phyloP scores from a whole-genome alignment of 495 filamentous ascomycete species.

The Emericellopsis terricola region DNA sequence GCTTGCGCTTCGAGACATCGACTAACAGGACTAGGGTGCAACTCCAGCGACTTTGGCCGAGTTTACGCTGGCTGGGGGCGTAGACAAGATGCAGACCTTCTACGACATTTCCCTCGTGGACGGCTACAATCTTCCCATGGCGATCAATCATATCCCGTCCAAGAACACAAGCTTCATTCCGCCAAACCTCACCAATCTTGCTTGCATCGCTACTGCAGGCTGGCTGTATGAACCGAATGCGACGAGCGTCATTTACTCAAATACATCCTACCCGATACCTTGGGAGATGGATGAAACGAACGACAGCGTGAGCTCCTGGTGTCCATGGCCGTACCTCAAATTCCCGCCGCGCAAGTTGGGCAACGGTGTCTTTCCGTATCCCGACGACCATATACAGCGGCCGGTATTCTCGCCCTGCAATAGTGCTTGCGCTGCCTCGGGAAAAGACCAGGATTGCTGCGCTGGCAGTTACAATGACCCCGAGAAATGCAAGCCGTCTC shows the following conservation, averaged over 20 bases:
- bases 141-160: slow-evolving; percentile 40
- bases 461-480: slow-evolving; percentile 40
- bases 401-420: slow-evolving; percentile 57
- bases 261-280: slow-evolving; percentile 41
- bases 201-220: slow-evolving; percentile 48
- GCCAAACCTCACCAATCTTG: slow-evolving; percentile 53
- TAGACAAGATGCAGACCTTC: slow-evolving; percentile 42
- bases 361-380: slow-evolving; percentile 58
- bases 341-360: slow-evolving; percentile 42
- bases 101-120: slow-evolving; percentile 78
- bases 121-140: slow-evolving; percentile 65
- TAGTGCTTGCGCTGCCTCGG: slow-evolving; percentile 46
- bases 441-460: slow-evolving; percentile 46
- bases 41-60: slow-evolving; percentile 56
- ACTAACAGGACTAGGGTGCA: slow-evolving; percentile 25
- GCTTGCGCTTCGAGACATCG: neutral
- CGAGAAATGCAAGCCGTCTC: slow-evolving; percentile 35
- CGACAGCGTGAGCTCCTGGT: slow-evolving; percentile 41
- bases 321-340: slow-evolving; percentile 56
- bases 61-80: slow-evolving; percentile 46
- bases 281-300: slow-evolving; percentile 35
- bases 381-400: slow-evolving; percentile 45
- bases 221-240: slow-evolving; percentile 26
- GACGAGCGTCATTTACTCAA: slow-evolving; percentile 26
- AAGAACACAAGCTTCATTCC: slow-evolving; percentile 40